Conservation (phyloP, 495 filamentous ascomycete genomes). For the Penicillium flavigenum region DNA sequence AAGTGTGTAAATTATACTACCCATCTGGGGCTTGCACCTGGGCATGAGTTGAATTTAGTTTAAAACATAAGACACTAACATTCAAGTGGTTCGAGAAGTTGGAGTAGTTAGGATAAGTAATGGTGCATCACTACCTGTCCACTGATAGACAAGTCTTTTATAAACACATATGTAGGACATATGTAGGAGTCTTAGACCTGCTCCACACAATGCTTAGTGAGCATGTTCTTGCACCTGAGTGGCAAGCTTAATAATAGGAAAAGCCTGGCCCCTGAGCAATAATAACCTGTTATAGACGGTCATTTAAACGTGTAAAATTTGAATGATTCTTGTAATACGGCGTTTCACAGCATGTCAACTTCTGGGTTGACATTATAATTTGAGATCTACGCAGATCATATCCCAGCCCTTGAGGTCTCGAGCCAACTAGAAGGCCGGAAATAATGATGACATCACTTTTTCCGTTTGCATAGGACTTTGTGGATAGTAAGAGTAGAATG, state of each 20-base stretch:
- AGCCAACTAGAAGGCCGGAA: background rate
- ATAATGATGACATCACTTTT: conserved; percentile 1
- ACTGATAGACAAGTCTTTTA: background rate
- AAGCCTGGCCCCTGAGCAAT: background rate
- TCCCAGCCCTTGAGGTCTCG: background rate
- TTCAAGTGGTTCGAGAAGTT: too few species aligned
- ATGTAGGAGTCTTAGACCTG: background rate
- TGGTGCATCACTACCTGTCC: background rate
- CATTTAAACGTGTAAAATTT: background rate
- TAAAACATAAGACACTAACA: too few species aligned
- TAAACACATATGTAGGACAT: background rate
- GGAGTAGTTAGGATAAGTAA: too few species aligned
- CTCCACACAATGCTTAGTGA: background rate
- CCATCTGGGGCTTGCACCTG: too few species aligned
- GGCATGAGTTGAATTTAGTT: too few species aligned
- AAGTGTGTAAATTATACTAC: background rate
- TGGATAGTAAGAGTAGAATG: background rate
- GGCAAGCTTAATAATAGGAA: background rate
- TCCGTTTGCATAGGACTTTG: background rate
- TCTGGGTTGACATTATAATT: background rate
- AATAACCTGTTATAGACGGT: background rate
- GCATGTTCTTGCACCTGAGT: background rate
- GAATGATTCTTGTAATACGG: too few species aligned
- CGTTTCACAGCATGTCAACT: too few species aligned
- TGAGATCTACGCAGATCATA: background rate